A percentile compares a stretch with the other conserved stretches of the same genome.
Evolutionary conservation across 208 protist genomes (phyloP).

Genomic region (Leishmania mexicana): DNA sequence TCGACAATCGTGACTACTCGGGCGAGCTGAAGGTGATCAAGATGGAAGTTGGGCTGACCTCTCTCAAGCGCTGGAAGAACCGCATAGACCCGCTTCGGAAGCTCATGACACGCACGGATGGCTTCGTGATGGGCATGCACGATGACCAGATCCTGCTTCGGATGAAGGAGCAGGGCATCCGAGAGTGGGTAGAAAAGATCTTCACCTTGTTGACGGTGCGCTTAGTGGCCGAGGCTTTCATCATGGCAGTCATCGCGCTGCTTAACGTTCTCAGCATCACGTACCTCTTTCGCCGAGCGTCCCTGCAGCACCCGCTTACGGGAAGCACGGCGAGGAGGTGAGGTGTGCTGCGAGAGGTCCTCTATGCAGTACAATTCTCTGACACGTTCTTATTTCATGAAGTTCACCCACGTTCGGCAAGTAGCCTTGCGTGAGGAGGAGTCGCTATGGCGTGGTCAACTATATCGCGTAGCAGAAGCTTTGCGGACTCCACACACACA

Average conservation of each 20-base stretch:
- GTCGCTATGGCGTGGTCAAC: neutral
- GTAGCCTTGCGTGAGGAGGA: neutral
- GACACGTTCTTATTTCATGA: neutral
- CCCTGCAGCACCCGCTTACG: neutral
- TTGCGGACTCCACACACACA: neutral
- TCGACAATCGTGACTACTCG: conserved; percentile 74
- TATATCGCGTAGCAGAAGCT: neutral
- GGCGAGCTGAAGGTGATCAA: conserved; percentile 58
- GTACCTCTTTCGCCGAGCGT: conserved; percentile 31
- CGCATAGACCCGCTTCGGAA: conserved; percentile 76
- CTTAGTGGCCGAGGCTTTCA: conserved; percentile 54
- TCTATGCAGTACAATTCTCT: neutral
- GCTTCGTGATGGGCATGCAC: conserved; percentile 71
- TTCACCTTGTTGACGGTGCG: conserved; percentile 59
- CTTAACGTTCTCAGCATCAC: conserved; percentile 60
- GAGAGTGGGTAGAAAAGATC: conserved; percentile 63
- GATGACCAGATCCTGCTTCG: conserved; percentile 84
- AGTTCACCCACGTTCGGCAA: neutral
- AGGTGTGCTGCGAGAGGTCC: neutral
- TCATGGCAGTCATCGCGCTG: conserved; percentile 61
- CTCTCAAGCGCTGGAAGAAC: conserved; percentile 76
- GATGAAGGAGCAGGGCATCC: conserved; percentile 61
- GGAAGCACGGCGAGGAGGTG: neutral
- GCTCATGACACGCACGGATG: conserved; percentile 67
- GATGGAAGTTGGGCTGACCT: conserved; percentile 74